phyloP scores from a whole-genome alignment of 495 filamentous ascomycete species.

The Aspergillus sparsus region DNA sequence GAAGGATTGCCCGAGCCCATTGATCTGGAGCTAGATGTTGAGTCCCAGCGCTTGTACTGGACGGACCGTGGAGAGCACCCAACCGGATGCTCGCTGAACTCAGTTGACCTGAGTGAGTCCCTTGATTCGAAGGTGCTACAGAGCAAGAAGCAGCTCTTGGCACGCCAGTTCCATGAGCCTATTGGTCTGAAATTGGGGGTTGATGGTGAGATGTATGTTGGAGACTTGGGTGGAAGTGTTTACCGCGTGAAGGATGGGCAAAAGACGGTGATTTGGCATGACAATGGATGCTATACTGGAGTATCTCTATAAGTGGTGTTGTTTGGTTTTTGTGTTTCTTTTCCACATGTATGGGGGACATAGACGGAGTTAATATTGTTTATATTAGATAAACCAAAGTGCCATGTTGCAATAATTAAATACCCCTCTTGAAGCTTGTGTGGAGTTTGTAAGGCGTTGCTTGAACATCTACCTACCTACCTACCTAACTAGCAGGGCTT shows the following conservation, averaged over 20 bases:
- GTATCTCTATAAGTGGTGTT: constrained; percentile 15
- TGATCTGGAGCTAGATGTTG: constrained; percentile 52
- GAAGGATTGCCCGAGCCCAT: constrained; percentile 54
- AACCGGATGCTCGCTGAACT: constrained; percentile 32
- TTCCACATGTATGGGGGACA: background rate
- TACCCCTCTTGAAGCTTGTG: background rate
- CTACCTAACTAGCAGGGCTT: background rate
- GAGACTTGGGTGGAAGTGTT: constrained; percentile 48
- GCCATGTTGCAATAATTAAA: background rate
- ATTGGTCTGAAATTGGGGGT: constrained; percentile 49
- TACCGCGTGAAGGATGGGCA: constrained; percentile 48
- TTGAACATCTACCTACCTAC: background rate
- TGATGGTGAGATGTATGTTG: constrained; percentile 43
- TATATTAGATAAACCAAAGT: background rate
- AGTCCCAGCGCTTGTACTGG: constrained; percentile 49
- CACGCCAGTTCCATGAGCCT: constrained; percentile 47
- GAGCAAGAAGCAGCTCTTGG: constrained; percentile 35
- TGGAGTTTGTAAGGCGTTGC: background rate
- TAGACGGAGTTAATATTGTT: constrained; percentile 1
- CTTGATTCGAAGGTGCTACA: background rate
- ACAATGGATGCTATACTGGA: constrained; percentile 34
- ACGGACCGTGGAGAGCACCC: constrained; percentile 55
- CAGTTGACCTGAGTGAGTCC: constrained; percentile 26
- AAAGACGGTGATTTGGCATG: constrained; percentile 35
- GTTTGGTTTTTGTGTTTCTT: background rate